phyloP scores from a whole-genome alignment of 164 flowering plant species.

The Kalanchoe fedtschenkoi region DNA sequence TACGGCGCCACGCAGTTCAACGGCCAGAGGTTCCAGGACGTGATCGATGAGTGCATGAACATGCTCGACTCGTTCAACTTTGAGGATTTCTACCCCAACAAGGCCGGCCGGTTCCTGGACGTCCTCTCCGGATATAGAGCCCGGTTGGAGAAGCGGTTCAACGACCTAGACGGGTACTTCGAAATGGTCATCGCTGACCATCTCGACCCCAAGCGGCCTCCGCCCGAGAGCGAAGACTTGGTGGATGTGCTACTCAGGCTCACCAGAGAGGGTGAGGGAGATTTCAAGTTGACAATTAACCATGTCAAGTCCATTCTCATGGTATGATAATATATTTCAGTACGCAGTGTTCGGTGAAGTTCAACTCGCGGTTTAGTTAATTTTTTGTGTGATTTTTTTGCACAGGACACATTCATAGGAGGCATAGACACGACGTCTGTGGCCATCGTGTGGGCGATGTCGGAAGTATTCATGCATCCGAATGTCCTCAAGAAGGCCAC shows the following conservation, averaged over 20 bases:
- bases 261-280: neutral
- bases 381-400: neutral
- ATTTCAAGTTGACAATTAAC: conserved; percentile 1
- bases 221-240: conserved; percentile 8
- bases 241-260: conserved; percentile 11
- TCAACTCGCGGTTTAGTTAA: neutral
- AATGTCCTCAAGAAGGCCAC: conserved; percentile 9
- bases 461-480: conserved; percentile 9
- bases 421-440: conserved; percentile 10
- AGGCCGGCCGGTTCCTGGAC: conserved; percentile 8
- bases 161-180: conserved; percentile 11
- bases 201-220: conserved; percentile 8
- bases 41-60: conserved; percentile 11
- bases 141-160: conserved; percentile 2
- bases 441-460: conserved; percentile 11
- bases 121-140: neutral
- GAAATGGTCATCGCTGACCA: conserved; percentile 10
- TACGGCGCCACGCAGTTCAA: conserved; percentile 8
- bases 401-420: conserved; percentile 12
- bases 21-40: neutral
- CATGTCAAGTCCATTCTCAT: conserved; percentile 12
- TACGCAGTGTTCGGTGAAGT: neutral
- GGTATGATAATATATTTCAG: neutral
- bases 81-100: conserved; percentile 8
- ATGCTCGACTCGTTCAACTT: conserved; percentile 6